Percentiles rank a stretch among this genome's conserved stretches.
Conservation (phyloP, 1,139 yeast genomes). For the Nakaseomyces sp. region DNA sequence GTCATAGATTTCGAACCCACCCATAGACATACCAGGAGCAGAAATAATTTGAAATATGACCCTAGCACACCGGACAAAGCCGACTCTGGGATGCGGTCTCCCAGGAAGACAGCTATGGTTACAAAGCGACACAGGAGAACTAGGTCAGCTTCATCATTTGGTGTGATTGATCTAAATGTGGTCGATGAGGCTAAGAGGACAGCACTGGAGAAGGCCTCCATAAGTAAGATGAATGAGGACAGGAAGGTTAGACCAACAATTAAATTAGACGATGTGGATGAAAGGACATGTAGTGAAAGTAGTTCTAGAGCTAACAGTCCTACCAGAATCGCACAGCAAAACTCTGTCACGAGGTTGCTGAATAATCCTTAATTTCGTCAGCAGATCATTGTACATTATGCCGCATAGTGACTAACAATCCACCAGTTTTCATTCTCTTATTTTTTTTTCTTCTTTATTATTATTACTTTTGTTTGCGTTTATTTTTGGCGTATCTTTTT, state of each 20-base stretch:
- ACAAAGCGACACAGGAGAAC: slow-evolving; percentile 23
- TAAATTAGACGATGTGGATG: slow-evolving; percentile 17
- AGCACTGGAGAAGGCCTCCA: slow-evolving; percentile 1
- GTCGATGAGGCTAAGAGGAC: slow-evolving; percentile 16
- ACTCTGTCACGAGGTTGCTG: slow-evolving; percentile 4
- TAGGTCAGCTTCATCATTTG: slow-evolving; percentile 25
- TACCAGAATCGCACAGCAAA: slow-evolving; percentile 3
- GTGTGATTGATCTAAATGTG: slow-evolving; percentile 27
- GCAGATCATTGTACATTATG: too few species aligned
- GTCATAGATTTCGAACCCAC: slow-evolving; percentile 2
- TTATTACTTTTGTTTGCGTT: background rate
- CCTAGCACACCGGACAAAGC: slow-evolving; percentile 1
- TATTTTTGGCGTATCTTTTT: background rate
- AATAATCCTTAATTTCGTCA: background rate
- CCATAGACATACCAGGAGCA: slow-evolving; percentile 5
- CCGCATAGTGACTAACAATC: too few species aligned
- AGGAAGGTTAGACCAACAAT: slow-evolving; percentile 3
- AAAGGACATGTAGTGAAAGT: slow-evolving; percentile 28
- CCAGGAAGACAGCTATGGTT: slow-evolving; percentile 6
- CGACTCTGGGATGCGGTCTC: background rate
- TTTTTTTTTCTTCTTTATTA: background rate
- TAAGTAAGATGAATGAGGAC: background rate
- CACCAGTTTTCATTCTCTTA: too few species aligned
- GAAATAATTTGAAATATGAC: slow-evolving; percentile 8
- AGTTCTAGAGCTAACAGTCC: slow-evolving; percentile 24